Evolutionary conservation across 768 basidiomycete species (phyloP).

Genomic region (Lactarius sp.): DNA sequence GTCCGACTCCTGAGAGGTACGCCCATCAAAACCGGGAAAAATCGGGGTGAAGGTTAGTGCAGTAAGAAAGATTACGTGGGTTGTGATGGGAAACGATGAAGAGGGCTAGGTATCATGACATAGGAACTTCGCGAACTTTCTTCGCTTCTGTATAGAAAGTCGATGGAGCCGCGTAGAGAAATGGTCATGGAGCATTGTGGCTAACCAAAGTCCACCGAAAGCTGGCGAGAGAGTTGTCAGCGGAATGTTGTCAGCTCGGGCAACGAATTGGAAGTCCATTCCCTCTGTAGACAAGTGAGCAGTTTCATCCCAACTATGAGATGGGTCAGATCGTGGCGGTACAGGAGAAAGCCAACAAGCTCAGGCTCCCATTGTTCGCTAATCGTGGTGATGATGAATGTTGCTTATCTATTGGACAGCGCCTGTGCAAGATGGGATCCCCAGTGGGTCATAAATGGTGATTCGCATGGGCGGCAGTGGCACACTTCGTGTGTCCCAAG

Average conservation of each 20-base stretch:
- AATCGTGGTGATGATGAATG: neutral
- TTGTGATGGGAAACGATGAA: neutral
- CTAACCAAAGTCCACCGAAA: slow-evolving; percentile 38
- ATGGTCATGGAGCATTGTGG: neutral
- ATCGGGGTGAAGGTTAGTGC: neutral
- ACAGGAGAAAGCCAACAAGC: slow-evolving; percentile 32
- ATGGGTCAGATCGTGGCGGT: slow-evolving; percentile 45
- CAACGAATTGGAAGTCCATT: slow-evolving; percentile 32
- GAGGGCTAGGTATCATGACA: neutral
- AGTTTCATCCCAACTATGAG: slow-evolving; percentile 42
- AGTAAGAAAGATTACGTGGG: neutral
- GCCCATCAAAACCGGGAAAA: neutral
- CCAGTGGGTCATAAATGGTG: slow-evolving; percentile 28
- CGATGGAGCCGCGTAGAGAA: slow-evolving; percentile 28
- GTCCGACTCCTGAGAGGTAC: neutral
- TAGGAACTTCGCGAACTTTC: neutral
- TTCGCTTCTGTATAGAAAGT: neutral
- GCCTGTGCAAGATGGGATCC: slow-evolving; percentile 29
- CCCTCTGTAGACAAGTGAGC: slow-evolving; percentile 48
- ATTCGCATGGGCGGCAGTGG: slow-evolving; percentile 26
- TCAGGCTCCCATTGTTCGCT: neutral
- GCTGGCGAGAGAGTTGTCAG: slow-evolving; percentile 29
- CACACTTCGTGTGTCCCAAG: neutral
- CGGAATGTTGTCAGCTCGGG: neutral
- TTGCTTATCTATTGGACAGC: slow-evolving; percentile 25